A percentile compares a stretch with the other conserved stretches of the same genome.
Conservation (phyloP, 371 early-diverging fungal species). For the Dentiscutata heterogama region DNA sequence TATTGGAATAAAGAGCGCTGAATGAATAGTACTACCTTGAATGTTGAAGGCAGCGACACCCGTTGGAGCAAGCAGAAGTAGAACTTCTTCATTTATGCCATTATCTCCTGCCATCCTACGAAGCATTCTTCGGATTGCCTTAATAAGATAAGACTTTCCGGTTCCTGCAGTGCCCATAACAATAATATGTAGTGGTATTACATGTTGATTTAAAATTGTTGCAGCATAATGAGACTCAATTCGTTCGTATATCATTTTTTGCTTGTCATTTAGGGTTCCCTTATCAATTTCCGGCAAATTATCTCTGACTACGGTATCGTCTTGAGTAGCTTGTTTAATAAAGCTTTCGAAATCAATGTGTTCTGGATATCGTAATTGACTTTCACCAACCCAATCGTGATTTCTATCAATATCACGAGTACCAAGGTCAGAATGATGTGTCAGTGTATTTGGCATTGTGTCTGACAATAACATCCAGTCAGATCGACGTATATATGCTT, state of each 20-base stretch:
- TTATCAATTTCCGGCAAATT: not conserved
- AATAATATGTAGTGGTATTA: not conserved
- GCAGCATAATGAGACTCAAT: not conserved
- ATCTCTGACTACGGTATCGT: not conserved
- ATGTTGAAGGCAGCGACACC: not conserved
- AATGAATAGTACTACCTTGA: constrained; percentile 1
- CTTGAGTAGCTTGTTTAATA: not conserved
- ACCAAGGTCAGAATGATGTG: not conserved
- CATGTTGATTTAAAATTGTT: not conserved
- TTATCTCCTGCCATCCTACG: not conserved
- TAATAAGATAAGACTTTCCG: not conserved
- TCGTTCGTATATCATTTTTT: not conserved
- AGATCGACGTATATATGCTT: not conserved
- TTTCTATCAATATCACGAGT: not conserved
- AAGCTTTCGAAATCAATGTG: not conserved
- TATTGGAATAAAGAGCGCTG: not conserved
- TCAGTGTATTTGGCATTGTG: not conserved
- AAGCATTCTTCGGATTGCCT: not conserved
- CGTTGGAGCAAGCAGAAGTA: not conserved
- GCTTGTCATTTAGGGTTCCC: not conserved
- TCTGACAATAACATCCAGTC: not conserved
- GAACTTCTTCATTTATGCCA: too few species aligned
- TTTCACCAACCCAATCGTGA: not conserved
- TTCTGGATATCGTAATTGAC: not conserved
- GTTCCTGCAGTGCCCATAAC: not conserved